phyloP scores from a whole-genome alignment of 768 basidiomycete genomes.

The Rhodotorula taiwanensis region DNA sequence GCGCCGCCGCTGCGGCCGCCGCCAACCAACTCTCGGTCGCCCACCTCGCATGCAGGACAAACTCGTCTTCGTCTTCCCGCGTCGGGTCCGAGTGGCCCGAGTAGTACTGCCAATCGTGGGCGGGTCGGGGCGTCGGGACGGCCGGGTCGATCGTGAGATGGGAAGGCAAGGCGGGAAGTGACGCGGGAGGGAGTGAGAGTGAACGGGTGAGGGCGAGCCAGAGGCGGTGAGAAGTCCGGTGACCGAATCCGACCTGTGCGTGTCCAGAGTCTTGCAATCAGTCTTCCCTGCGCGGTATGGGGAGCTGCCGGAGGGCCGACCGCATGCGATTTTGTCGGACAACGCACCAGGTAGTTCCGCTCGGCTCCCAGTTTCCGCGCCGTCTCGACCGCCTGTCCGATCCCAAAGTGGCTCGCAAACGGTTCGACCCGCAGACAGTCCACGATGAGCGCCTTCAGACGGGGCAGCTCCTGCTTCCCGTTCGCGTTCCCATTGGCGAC shows the following conservation, averaged over 20 bases:
- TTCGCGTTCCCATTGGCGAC: neutral
- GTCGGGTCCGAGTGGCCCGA: conserved; percentile 3
- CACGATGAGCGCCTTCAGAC: conserved; percentile 49
- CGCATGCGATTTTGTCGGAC: conserved; percentile 40
- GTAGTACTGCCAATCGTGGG: conserved; percentile 6
- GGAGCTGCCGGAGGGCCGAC: too few relatives aligned
- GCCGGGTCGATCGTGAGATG: neutral
- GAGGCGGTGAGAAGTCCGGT: conserved; percentile 29
- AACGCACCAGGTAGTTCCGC: conserved; percentile 67
- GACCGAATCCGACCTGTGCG: conserved; percentile 35
- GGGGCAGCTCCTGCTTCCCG: conserved; percentile 4
- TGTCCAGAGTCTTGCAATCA: too few relatives aligned
- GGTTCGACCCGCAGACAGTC: conserved; percentile 64
- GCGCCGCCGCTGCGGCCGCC: neutral
- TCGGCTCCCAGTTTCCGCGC: conserved; percentile 56
- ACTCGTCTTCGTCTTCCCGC: conserved; percentile 14
- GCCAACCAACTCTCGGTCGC: conserved; percentile 19
- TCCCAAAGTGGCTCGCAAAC: conserved; percentile 73
- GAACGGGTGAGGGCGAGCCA: conserved; percentile 15
- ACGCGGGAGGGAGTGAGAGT: neutral
- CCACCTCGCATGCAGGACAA: neutral
- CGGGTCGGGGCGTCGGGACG: neutral
- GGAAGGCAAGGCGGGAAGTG: conserved; percentile 1
- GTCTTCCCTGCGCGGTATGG: too few relatives aligned
- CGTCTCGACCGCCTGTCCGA: conserved; percentile 57